These are phyloP conservation scores for Trametes sanguinea DNA, from an alignment of 768 basidiomycete species.

Conservation along the genomic window DNA sequence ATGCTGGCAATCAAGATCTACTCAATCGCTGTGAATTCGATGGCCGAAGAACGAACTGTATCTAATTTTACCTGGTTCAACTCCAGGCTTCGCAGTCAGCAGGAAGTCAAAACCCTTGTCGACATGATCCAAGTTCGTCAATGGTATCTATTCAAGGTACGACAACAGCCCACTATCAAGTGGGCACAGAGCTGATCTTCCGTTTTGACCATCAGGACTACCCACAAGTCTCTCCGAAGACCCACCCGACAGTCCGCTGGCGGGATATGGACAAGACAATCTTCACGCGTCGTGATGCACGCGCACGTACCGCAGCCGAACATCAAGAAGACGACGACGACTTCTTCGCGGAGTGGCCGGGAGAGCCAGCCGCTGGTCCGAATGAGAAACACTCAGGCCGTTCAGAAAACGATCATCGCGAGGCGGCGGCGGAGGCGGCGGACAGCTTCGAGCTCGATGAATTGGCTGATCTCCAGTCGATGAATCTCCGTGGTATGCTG, in stretches of 20 bases:
- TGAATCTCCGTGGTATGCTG: not conserved
- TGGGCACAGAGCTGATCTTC: not conserved
- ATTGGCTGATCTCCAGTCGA: not conserved
- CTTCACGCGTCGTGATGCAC: not conserved
- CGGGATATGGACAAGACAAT: not conserved
- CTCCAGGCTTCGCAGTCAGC: not conserved
- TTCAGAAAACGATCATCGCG: not conserved
- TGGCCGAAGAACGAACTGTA: slow-evolving; percentile 19
- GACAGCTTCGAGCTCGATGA: not conserved
- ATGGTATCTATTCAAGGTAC: slow-evolving; percentile 6
- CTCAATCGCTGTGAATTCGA: slow-evolving; percentile 18
- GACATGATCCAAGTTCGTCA: slow-evolving; percentile 12
- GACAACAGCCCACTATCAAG: not conserved
- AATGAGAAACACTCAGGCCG: not conserved
- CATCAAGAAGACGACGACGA: not conserved
- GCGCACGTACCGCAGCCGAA: not conserved
- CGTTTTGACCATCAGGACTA: not conserved
- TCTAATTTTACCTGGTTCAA: slow-evolving; percentile 21
- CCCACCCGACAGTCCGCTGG: slow-evolving; percentile 9
- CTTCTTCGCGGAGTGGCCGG: slow-evolving; percentile 6
- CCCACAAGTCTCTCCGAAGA: not conserved
- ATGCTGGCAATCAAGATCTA: slow-evolving; percentile 20
- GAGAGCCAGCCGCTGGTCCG: too few species aligned
- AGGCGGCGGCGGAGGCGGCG: not conserved
- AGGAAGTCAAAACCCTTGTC: not conserved